These are phyloP conservation scores for Pyronema omphalodes DNA, from an alignment of 495 filamentous ascomycete species.

Conservation along the genomic window DNA sequence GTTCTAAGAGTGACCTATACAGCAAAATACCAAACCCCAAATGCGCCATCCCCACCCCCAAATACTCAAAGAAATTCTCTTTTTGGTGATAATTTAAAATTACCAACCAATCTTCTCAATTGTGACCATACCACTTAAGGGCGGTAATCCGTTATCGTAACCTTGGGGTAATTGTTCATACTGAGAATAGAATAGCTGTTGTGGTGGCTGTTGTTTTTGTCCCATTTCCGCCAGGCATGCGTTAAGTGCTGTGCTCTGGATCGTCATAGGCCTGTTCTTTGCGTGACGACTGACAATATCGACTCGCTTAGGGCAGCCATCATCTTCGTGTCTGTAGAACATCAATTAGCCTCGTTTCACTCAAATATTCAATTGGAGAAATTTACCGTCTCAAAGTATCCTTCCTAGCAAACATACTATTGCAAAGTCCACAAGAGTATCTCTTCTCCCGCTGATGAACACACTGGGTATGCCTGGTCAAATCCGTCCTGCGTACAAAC, in stretches of 20 bases:
- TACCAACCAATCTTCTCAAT: too few species aligned
- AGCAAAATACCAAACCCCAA: too few species aligned
- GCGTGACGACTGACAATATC: slow-evolving; percentile 28
- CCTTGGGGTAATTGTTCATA: neutral
- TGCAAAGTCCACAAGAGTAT: slow-evolving; percentile 52
- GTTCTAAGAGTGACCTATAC: too few species aligned
- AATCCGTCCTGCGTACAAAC: slow-evolving; percentile 71
- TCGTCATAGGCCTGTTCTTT: slow-evolving; percentile 19
- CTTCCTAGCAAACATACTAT: slow-evolving; percentile 57
- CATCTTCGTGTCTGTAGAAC: slow-evolving; percentile 49
- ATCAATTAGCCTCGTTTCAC: slow-evolving; percentile 12
- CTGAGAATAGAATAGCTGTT: neutral
- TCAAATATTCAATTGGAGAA: neutral
- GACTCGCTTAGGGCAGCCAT: slow-evolving; percentile 57
- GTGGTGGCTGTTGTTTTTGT: neutral
- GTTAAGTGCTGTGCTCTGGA: slow-evolving; percentile 19
- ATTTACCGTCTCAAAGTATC: slow-evolving; percentile 64
- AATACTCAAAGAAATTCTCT: too few species aligned
- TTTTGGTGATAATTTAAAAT: too few species aligned
- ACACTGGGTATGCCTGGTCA: slow-evolving; percentile 63
- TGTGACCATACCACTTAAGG: too few species aligned
- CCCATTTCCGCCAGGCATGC: slow-evolving; percentile 3
- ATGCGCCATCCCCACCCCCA: too few species aligned
- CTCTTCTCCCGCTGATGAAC: slow-evolving; percentile 63
- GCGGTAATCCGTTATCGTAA: neutral